A percentile compares a stretch with the other conserved stretches of the same genome.
These are phyloP conservation scores for Knoxia roxburghii DNA, from an alignment of 257 asterid genomes.

Conservation along the genomic window DNA sequence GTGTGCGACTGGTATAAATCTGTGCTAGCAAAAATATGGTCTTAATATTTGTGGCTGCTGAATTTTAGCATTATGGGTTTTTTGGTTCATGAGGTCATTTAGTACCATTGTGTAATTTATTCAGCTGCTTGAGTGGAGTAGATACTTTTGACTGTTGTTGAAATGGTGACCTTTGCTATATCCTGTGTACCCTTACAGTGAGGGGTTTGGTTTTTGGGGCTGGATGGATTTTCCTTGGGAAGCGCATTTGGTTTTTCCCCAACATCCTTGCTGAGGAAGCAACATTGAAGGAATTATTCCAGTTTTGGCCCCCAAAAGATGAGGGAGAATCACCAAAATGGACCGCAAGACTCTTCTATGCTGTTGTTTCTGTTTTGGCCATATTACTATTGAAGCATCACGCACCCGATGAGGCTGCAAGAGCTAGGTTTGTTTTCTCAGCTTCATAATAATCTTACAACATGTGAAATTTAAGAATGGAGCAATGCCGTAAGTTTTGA, in stretches of 20 bases:
- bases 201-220: slow-evolving; percentile 79
- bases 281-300: slow-evolving; percentile 89
- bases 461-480: neutral
- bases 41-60: neutral
- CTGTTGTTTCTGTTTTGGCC: slow-evolving; percentile 56
- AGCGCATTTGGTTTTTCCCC: slow-evolving; percentile 96
- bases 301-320: slow-evolving; percentile 97
- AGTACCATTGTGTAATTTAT: too few species aligned
- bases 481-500: neutral
- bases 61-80: neutral
- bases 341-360: slow-evolving; percentile 86
- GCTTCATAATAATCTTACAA: slow-evolving; percentile 2
- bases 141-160: neutral
- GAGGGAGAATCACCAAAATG: slow-evolving; percentile 90
- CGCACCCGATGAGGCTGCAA: slow-evolving; percentile 99
- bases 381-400: slow-evolving; percentile 83
- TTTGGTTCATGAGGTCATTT: neutral
- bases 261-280: slow-evolving; percentile 99
- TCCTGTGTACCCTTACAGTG: slow-evolving; percentile 39
- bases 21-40: neutral
- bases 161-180: neutral
- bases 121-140: slow-evolving; percentile 4
- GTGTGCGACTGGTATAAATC: neutral
- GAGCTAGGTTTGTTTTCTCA: slow-evolving; percentile 70
- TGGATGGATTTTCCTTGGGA: slow-evolving; percentile 76